Evolutionary conservation across 176 grass and related monocot genomes (phyloP).

Genomic region (Bonia amplexicaulis): DNA sequence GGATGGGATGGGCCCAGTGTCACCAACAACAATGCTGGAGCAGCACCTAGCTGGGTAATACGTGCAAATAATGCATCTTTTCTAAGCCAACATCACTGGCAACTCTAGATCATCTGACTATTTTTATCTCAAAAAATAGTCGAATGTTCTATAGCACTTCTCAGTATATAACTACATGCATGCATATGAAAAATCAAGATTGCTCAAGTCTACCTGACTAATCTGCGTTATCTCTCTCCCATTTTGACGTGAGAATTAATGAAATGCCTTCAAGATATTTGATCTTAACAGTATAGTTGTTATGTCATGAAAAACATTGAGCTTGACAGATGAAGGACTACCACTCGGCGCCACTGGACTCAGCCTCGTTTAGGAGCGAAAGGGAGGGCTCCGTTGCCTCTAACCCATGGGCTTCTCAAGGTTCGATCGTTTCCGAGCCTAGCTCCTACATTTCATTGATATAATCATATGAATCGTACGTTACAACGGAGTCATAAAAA

Average conservation of each 20-base stretch:
- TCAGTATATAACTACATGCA: no score
- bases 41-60: conserved; percentile 73
- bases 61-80: neutral
- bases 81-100: neutral
- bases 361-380: conserved; percentile 41
- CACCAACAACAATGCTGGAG: conserved; percentile 25
- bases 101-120: no score
- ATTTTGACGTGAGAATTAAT: neutral
- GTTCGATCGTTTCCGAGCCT: conserved; percentile 9
- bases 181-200: no score
- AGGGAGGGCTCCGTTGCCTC: conserved; percentile 10
- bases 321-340: conserved; percentile 74
- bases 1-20: conserved; percentile 57
- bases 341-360: conserved; percentile 67
- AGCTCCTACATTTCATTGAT: neutral
- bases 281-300: neutral
- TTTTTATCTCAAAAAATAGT: no score
- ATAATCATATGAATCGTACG: no score
- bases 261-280: neutral
- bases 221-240: neutral
- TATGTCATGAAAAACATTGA: neutral
- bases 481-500: no score
- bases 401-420: conserved; percentile 82
- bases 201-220: neutral
- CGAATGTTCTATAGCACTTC: no score